These are phyloP conservation scores for Xylaria longipes DNA, from an alignment of 495 filamentous ascomycete species.

Conservation along the genomic window DNA sequence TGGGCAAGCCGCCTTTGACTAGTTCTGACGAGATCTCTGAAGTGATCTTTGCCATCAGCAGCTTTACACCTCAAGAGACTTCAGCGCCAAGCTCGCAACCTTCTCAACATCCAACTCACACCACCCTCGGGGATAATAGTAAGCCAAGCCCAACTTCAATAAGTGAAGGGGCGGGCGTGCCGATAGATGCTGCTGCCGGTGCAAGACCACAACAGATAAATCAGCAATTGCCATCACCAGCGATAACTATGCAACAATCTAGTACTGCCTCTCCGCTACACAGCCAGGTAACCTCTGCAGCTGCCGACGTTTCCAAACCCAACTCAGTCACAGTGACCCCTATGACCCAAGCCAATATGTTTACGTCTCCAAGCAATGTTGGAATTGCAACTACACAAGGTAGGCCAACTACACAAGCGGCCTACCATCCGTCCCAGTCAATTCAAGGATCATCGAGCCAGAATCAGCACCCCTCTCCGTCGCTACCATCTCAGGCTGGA, in stretches of 20 bases:
- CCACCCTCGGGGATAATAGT: constrained; percentile 15
- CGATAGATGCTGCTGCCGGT: not conserved
- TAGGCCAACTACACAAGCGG: not conserved
- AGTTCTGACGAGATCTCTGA: constrained; percentile 16
- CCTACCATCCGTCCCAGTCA: not conserved
- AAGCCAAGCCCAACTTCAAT: not conserved
- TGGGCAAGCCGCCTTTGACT: not conserved
- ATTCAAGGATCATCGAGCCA: not conserved
- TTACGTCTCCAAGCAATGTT: not conserved
- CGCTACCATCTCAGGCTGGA: constrained; percentile 3
- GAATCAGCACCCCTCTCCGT: not conserved
- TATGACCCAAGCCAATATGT: not conserved
- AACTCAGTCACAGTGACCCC: not conserved
- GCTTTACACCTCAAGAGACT: constrained; percentile 9
- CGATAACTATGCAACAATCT: constrained; percentile 12
- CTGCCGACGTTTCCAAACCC: not conserved
- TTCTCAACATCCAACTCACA: not conserved
- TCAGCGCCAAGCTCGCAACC: not conserved
- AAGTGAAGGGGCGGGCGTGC: not conserved
- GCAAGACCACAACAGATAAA: constrained; percentile 5
- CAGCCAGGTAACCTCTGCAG: not conserved
- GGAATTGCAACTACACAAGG: not conserved
- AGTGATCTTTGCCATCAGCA: constrained; percentile 17
- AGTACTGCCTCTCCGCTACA: not conserved
- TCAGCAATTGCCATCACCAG: not conserved